A percentile compares a stretch with the other conserved stretches of the same genome.
Conservation (phyloP, 2,329 filamentous ascomycete species). For the Fusarium nodosum region DNA sequence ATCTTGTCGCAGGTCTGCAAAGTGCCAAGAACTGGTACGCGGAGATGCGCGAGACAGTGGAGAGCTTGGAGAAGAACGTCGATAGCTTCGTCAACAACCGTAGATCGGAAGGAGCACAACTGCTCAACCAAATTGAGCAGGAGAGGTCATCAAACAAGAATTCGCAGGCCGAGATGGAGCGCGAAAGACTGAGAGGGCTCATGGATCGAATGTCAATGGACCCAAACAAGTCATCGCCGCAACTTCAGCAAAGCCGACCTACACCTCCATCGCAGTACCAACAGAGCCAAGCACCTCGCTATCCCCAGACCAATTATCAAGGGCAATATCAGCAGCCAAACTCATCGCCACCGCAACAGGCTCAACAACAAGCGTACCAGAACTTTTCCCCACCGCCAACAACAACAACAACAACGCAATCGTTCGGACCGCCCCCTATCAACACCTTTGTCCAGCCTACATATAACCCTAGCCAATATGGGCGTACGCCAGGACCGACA, state of each 20-base stretch:
- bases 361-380: slow-evolving; percentile 60
- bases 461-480: slow-evolving; percentile 72
- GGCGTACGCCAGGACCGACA: slow-evolving; percentile 68
- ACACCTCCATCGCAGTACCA: slow-evolving; percentile 37
- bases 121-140: slow-evolving; percentile 89
- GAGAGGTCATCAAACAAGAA: slow-evolving; percentile 73
- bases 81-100: slow-evolving; percentile 97
- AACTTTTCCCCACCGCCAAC: slow-evolving; percentile 54
- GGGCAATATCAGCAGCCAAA: slow-evolving; percentile 70
- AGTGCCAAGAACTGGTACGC: slow-evolving; percentile 93
- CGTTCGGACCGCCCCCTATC: slow-evolving; percentile 55
- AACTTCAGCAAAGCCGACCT: slow-evolving; percentile 56
- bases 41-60: slow-evolving; percentile 95
- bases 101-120: slow-evolving; percentile 88
- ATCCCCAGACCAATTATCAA: slow-evolving; percentile 67
- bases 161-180: slow-evolving; percentile 81
- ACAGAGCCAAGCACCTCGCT: slow-evolving; percentile 59
- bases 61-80: slow-evolving; percentile 94
- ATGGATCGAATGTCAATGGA: slow-evolving; percentile 98
- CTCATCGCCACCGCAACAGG: slow-evolving; percentile 62
- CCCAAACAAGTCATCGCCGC: slow-evolving; percentile 58
- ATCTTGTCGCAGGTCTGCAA: slow-evolving; percentile 85
- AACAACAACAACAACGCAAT: slow-evolving; percentile 37
- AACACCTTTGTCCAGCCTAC: slow-evolving; percentile 64
- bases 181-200: slow-evolving; percentile 86